phyloP scores from a whole-genome alignment of 108 stramenopile species.

The Stephanodiscus triporus region DNA sequence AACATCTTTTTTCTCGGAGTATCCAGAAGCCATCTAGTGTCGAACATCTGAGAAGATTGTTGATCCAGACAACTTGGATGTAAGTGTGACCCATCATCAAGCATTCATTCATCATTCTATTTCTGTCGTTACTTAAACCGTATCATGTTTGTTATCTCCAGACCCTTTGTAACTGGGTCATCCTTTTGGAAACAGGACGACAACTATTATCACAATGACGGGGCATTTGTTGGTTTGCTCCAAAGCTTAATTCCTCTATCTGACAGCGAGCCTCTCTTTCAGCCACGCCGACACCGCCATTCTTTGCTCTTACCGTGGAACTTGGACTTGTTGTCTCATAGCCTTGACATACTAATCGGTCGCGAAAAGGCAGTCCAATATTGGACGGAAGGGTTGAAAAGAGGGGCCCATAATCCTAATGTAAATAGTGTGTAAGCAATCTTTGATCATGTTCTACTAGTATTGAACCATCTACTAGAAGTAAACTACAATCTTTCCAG shows the following conservation, averaged over 20 bases:
- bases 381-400: constrained; percentile 38
- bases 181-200: constrained; percentile 31
- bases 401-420: constrained; percentile 7
- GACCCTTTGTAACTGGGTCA: constrained; percentile 44
- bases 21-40: constrained; percentile 34
- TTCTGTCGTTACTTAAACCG: neutral
- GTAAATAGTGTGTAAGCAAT: neutral
- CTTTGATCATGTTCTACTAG: neutral
- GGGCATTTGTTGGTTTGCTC: constrained; percentile 35
- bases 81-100: neutral
- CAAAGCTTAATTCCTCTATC: constrained; percentile 2
- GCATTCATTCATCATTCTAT: constrained; percentile 2
- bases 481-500: neutral
- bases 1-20: constrained; percentile 8
- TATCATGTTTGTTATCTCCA: neutral
- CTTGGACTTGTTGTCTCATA: constrained; percentile 31
- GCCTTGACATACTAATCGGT: constrained; percentile 26
- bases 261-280: neutral
- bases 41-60: constrained; percentile 35
- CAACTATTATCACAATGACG: constrained; percentile 38
- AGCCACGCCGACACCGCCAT: constrained; percentile 3
- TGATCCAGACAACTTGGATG: constrained; percentile 61
- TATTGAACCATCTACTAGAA: neutral
- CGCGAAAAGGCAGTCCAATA: constrained; percentile 22
- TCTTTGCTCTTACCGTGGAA: constrained; percentile 37